Percentiles rank a stretch among this genome's conserved stretches.
phyloP scores from a whole-genome alignment of 306 rosid species.

The Prunus mongolica region DNA sequence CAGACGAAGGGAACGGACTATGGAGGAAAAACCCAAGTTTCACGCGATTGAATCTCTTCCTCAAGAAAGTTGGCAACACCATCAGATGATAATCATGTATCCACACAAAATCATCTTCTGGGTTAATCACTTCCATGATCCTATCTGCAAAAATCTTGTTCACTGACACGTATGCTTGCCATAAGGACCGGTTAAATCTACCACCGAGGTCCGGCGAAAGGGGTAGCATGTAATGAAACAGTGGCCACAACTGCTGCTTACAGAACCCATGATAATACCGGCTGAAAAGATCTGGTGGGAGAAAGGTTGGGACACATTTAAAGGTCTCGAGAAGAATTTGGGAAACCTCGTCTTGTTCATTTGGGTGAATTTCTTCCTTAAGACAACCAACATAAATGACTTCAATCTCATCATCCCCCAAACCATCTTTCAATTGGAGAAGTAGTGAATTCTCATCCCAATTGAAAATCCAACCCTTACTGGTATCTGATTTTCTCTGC shows the following conservation, averaged over 20 bases:
- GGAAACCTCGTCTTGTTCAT: constrained; percentile 85
- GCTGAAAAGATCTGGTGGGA: constrained; percentile 58
- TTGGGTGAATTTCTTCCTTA: constrained; percentile 59
- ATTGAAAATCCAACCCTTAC: constrained; percentile 56
- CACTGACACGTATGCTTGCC: constrained; percentile 83
- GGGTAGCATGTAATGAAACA: constrained; percentile 86
- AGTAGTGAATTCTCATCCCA: constrained; percentile 80
- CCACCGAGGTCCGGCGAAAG: constrained; percentile 74
- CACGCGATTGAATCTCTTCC: constrained; percentile 74
- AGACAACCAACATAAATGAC: constrained; percentile 78
- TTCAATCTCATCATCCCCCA: constrained; percentile 72
- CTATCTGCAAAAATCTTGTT: constrained; percentile 83
- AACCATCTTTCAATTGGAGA: constrained; percentile 77
- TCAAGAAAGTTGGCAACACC: constrained; percentile 81
- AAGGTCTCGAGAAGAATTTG: constrained; percentile 58
- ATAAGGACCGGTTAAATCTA: constrained; percentile 60
- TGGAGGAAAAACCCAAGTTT: constrained; percentile 84
- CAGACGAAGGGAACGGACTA: constrained; percentile 83
- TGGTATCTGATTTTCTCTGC: constrained; percentile 40
- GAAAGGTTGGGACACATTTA: constrained; percentile 72
- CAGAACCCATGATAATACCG: constrained; percentile 80
- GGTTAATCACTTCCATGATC: constrained; percentile 85
- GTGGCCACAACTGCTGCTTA: constrained; percentile 79
- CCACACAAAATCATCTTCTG: constrained; percentile 86
- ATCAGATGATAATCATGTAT: constrained; percentile 85